Evolutionary conservation across 148 eudicot genomes (phyloP), one percentile per base, ranked within the genome.

Genomic region (Rhododendron vialii): DNA sequence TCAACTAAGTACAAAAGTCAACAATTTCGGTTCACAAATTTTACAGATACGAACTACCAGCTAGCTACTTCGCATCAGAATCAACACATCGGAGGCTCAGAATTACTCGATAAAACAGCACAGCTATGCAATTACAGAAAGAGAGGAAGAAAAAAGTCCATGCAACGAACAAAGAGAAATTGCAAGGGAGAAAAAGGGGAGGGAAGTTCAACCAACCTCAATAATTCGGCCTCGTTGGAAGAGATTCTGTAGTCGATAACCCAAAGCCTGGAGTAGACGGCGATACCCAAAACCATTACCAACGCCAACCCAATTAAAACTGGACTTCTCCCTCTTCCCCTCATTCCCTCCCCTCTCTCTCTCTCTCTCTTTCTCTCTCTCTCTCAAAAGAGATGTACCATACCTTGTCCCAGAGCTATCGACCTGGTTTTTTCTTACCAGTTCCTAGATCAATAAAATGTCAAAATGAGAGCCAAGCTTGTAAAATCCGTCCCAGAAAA

Each of bases 201-300:
- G 22, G 69, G 14, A 69, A 45, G 55, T 8, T 65, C 63, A 5
- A 38, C 67, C 48, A 5, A 92, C 98, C 98, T 94, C 82, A 96
- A 24, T 8, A 93, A 67, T 5, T 92, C 92, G 43, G 98, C 47
- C 26, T 96, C 98, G 65, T 79, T 86, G 43, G 94, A 87, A 82
- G 98, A 93, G 47, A 92, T 90, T 43, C 87, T 87, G 87, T 91
- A 90, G 85, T 96, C 96, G 74, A 96, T 92, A 43, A 90, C 87
- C 98, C 98, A 96, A 10, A 96, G 95, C 35, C 94, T 88, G 86
- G 91, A 91, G 91, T 96, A 93, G 82, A 93, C 93, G 73, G 93
- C 88, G 57, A 90, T 87, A 24, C 98, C 98, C 81, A 96, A 22
- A 3, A 89, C 35, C 92, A 94, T 86, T 51, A 89, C 89, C 61